Conservation (phyloP, 768 basidiomycete species). For the Termitomyces titanicus region DNA sequence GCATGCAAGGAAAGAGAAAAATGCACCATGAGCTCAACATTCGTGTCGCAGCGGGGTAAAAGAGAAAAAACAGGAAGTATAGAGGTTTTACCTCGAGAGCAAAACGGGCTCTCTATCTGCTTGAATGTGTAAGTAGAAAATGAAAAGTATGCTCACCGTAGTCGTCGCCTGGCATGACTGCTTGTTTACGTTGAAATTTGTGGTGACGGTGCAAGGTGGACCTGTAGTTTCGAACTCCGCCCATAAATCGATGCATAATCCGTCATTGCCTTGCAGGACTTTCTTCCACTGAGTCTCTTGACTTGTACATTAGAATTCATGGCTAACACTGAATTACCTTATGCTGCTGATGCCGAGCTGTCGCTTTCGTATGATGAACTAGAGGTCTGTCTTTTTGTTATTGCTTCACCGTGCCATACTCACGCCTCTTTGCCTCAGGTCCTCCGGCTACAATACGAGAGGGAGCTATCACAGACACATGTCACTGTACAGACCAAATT, state of each 20-base stretch:
- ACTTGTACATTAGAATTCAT: conserved; percentile 4
- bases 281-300: not conserved
- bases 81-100: conserved; percentile 23
- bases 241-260: too few relatives aligned
- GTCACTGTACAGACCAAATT: conserved; percentile 95
- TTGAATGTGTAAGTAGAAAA: conserved; percentile 15
- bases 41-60: conserved; percentile 37
- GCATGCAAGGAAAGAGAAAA: conserved; percentile 47
- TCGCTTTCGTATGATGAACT: conserved; percentile 88
- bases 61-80: conserved; percentile 20
- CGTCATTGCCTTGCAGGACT: not conserved
- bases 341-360: conserved; percentile 92
- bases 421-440: conserved; percentile 48
- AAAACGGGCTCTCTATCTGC: not conserved
- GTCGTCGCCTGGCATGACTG: conserved; percentile 44
- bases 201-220: conserved; percentile 14
- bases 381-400: conserved; percentile 47
- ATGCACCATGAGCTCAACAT: conserved; percentile 63
- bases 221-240: conserved; percentile 37
- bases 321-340: conserved; percentile 85
- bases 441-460: conserved; percentile 81
- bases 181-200: conserved; percentile 21
- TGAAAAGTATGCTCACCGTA: conserved; percentile 45
- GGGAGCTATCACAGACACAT: conserved; percentile 78
- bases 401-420: not conserved